Evolutionary conservation across 202 grass and related monocot genomes (phyloP).

Genomic region (Hordeum pubiflorum): DNA sequence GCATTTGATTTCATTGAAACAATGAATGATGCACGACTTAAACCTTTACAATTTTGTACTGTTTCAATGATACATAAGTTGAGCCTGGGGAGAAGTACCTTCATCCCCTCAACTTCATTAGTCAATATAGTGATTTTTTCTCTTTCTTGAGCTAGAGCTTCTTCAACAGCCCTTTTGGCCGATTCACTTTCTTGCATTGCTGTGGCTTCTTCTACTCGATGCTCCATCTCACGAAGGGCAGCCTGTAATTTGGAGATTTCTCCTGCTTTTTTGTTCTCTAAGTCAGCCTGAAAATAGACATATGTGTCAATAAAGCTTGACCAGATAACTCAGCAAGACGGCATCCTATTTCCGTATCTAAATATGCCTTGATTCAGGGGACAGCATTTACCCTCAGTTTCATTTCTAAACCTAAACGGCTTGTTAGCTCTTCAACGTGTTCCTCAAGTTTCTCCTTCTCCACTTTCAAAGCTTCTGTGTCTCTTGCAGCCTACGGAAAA

Average conservation of each 20-base stretch:
- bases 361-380: conserved; percentile 18
- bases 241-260: conserved; percentile 55
- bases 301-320: background rate
- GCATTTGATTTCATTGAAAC: background rate
- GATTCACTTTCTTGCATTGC: conserved; percentile 53
- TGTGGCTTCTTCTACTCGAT: conserved; percentile 54
- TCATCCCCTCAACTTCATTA: conserved; percentile 50
- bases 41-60: background rate
- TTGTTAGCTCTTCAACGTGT: conserved; percentile 56
- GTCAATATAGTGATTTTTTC: conserved; percentile 55
- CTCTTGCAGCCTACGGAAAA: conserved; percentile 52
- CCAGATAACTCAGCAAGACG: background rate
- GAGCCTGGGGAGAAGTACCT: conserved; percentile 28
- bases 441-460: conserved; percentile 68
- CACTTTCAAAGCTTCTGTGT: conserved; percentile 58
- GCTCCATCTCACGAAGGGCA: conserved; percentile 55
- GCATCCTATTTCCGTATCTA: background rate
- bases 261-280: conserved; percentile 58
- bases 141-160: conserved; percentile 71
- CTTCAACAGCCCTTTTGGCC: conserved; percentile 60
- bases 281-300: conserved; percentile 45
- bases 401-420: conserved; percentile 49
- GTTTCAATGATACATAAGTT: background rate
- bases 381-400: conserved; percentile 40
- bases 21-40: background rate